Base-by-base conservation (phyloP, 139 green algal species). In the Coelastrella sp. region DNA sequence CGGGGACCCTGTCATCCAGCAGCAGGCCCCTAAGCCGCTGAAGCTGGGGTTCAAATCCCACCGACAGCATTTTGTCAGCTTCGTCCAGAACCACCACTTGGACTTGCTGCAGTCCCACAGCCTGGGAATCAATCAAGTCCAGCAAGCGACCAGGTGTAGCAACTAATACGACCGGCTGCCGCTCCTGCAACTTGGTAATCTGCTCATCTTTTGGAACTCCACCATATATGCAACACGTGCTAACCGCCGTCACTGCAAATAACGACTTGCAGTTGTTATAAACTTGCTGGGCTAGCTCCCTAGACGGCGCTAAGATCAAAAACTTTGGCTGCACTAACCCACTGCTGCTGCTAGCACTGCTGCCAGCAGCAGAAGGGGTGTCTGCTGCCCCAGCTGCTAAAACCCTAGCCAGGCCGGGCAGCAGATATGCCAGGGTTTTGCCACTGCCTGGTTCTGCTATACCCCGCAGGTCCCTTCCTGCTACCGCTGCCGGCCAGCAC, bases 21-120 rank as follows among this genome's bases (percentile, higher is more conserved):
- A 98, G 66, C 87, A 96, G 65, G 3, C 4, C 83, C 11, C 82
- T 89, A 85, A 99, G 84, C 4, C 93, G 80, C 5, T 96, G 94
- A 13, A 98, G 86, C 90, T 99, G 96, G 10, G 95, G 93, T 83
- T 92, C 57, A 68, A 99, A 97, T 22, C 97, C 97, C 20, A 97
- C 85, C 6, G 88, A 92, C 78, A 99, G 93, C 96, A 99, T 98
- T 90, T 97, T 97, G 91, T 99, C 97, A 0, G 97, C 96, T 87
- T 99, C 97, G 75, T 99, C 97, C 68, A 99, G 86, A 32, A 98
- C 96, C 23, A 98, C 89, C 75, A 78, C 89, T 54, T 77, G 22
- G 66, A 95, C 89, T 56, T 79, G 65, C 90, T 85, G 82, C 56
- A 98, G 85, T 5, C 58, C 77, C 3, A 98, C 75, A 3, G 90